phyloP scores from a whole-genome alignment of 495 filamentous ascomycete genomes.

The Neurospora cerealis region DNA sequence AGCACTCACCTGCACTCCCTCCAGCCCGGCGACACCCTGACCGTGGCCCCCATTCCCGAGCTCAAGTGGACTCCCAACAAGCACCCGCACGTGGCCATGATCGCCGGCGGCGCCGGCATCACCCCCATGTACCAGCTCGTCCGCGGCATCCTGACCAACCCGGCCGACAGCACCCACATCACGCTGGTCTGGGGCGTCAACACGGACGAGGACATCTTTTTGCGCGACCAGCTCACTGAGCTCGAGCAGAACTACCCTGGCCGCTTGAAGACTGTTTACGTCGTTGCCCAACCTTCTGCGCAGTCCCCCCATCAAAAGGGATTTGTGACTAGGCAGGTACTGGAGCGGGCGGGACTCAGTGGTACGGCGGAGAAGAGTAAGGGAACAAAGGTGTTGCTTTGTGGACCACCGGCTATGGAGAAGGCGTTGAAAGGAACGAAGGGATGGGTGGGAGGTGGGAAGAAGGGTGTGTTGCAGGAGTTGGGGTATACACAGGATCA shows the following conservation, averaged over 20 bases:
- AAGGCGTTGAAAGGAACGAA: constrained; percentile 39
- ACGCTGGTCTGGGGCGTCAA: constrained; percentile 59
- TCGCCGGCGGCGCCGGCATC: constrained; percentile 56
- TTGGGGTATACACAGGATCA: constrained; percentile 47
- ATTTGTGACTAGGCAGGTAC: constrained; percentile 44
- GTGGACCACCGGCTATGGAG: constrained; percentile 57
- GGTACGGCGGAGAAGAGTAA: constrained; percentile 15
- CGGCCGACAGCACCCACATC: constrained; percentile 50
- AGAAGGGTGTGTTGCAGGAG: constrained; percentile 35
- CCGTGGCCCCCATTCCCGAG: constrained; percentile 41
- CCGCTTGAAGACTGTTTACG: constrained; percentile 50
- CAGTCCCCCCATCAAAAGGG: constrained; percentile 40
- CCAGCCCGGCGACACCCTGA: constrained; percentile 47
- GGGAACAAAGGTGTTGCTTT: constrained; percentile 51
- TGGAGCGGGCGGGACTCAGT: constrained; percentile 37
- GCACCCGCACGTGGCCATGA: constrained; percentile 43
- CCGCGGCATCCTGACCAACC: constrained; percentile 51
- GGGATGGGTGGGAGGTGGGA: constrained; percentile 5
- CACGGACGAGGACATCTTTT: constrained; percentile 49
- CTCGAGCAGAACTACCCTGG: constrained; percentile 44
- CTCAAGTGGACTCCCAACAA: constrained; percentile 47
- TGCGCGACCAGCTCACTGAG: constrained; percentile 42
- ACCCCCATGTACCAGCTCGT: constrained; percentile 54
- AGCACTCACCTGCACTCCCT: constrained; percentile 53
- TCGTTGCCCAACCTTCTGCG: constrained; percentile 40